Percentiles rank a stretch among this genome's conserved stretches.
Conservation (phyloP, 129 eudicot species). For the Daucus carota region DNA sequence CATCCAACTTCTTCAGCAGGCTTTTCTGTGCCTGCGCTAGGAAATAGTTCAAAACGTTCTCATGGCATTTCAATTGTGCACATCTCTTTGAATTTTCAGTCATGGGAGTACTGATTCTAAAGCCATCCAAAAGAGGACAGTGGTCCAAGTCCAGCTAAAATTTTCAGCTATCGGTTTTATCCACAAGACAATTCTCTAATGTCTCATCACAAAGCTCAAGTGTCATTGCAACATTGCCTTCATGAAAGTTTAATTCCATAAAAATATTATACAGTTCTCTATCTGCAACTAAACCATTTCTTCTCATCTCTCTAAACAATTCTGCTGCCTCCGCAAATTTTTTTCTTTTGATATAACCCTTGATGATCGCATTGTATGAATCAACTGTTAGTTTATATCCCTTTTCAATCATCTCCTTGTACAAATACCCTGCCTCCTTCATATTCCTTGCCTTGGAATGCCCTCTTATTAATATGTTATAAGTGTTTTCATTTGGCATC, state of each 20-base stretch:
- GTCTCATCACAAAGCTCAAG: conserved; percentile 84
- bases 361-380: conserved; percentile 66
- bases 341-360: conserved; percentile 75
- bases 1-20: neutral
- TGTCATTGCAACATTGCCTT: conserved; percentile 64
- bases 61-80: neutral
- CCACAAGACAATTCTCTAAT: conserved; percentile 45
- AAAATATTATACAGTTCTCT: conserved; percentile 45
- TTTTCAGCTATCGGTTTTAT: conserved; percentile 26
- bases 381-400: conserved; percentile 47
- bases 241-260: conserved; percentile 59
- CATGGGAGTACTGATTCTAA: neutral
- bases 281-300: conserved; percentile 50
- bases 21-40: neutral
- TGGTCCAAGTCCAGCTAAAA: conserved; percentile 16
- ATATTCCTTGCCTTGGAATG: conserved; percentile 88
- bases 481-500: conserved; percentile 62
- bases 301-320: conserved; percentile 81
- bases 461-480: conserved; percentile 71
- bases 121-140: neutral
- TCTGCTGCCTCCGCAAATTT: conserved; percentile 63
- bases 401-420: conserved; percentile 62
- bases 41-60: neutral
- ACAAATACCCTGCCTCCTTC: conserved; percentile 97
- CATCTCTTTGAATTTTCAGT: neutral